A percentile compares a stretch with the other conserved stretches of the same genome.
Conservation (phyloP, 345 rosid genomes). For the Alliaria petiolata region DNA sequence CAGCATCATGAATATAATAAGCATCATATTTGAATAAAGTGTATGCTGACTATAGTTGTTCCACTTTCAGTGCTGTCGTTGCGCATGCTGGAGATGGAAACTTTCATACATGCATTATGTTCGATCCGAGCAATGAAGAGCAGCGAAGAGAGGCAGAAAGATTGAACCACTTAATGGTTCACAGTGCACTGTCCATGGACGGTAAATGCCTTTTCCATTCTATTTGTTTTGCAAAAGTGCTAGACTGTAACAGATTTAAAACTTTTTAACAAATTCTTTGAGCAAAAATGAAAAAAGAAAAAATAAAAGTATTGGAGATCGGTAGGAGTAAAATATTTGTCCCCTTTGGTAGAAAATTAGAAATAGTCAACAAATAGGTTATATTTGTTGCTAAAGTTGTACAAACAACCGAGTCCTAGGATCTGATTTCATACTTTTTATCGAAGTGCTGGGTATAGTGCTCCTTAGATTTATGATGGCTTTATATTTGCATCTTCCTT, state of each 20-base stretch:
- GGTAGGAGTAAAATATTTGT: too few relatives aligned
- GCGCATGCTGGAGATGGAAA: constrained; percentile 98
- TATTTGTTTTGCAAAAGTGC: constrained; percentile 55
- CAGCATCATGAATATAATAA: not conserved
- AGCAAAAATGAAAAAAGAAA: too few relatives aligned
- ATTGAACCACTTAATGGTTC: constrained; percentile 74
- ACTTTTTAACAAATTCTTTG: not conserved
- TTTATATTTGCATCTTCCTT: not conserved
- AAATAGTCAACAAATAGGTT: not conserved
- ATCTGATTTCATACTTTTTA: not conserved
- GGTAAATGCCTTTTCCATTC: constrained; percentile 38
- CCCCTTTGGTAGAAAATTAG: too few relatives aligned
- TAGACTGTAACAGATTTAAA: constrained; percentile 20
- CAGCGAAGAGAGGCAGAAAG: constrained; percentile 73
- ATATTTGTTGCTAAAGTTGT: not conserved
- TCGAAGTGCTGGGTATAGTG: too few relatives aligned
- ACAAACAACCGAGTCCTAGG: not conserved
- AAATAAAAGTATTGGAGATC: too few relatives aligned
- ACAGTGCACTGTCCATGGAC: constrained; percentile 77
- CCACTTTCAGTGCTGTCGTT: constrained; percentile 59
- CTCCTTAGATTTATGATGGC: not conserved
- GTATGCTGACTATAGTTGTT: not conserved
- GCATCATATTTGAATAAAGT: not conserved
- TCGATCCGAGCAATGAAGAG: constrained; percentile 66
- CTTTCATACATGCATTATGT: constrained; percentile 74